Percentiles rank a stretch among this genome's conserved stretches.
Evolutionary conservation across 306 rosid species (phyloP).

Genomic region (Trichosanthes cucumerina): DNA sequence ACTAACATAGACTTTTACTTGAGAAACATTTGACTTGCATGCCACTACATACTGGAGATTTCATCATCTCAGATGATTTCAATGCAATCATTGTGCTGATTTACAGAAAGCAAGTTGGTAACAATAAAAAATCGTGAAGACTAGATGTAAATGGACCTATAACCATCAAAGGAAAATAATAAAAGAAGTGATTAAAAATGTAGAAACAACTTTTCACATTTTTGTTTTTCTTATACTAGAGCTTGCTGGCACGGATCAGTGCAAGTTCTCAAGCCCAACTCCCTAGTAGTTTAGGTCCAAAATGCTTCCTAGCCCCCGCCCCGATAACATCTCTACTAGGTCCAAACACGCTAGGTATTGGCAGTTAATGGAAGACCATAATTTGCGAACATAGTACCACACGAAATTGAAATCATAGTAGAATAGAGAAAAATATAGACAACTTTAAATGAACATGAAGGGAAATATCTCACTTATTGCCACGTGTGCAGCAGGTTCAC

Average conservation of each 20-base stretch:
- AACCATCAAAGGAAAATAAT: background rate
- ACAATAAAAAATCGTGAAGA: background rate
- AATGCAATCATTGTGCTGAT: background rate
- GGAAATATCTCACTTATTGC: conserved; percentile 72
- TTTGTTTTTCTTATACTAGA: background rate
- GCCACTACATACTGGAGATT: background rate
- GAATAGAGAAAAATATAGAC: background rate
- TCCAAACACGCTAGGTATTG: conserved; percentile 9
- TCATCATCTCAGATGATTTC: background rate
- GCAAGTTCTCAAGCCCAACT: background rate
- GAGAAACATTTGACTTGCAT: background rate
- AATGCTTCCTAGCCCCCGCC: background rate
- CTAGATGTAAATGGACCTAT: background rate
- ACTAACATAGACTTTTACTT: background rate
- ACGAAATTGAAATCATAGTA: background rate
- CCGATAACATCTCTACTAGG: background rate
- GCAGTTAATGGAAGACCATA: conserved; percentile 9
- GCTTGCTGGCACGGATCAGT: background rate
- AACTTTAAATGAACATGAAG: conserved; percentile 14
- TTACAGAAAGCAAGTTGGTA: background rate
- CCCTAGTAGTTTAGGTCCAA: background rate
- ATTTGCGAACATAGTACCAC: conserved; percentile 4
- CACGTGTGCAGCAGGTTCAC: conserved; percentile 99
- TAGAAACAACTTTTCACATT: background rate
- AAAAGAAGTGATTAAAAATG: background rate